Evolutionary conservation across 2,329 filamentous ascomycete genomes (phyloP), one percentile per base, ranked within the genome.

Genomic region (Coniochaeta hoffmannii): DNA sequence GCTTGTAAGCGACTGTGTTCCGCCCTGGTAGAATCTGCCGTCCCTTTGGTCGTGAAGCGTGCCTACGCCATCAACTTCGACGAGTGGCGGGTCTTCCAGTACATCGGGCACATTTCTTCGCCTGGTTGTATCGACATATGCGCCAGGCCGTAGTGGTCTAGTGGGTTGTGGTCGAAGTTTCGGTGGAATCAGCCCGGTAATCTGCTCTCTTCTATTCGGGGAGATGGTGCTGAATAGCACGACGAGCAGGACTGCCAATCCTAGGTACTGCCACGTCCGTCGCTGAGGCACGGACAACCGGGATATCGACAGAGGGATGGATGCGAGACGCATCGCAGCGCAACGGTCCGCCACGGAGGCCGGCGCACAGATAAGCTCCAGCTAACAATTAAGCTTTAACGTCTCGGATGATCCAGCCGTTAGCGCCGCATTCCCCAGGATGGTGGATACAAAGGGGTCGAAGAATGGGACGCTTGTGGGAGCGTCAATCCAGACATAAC

Each of bases 21-120:
- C 52, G 14, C 35, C 52, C 24, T 22, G 19, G 19, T 54, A 46
- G 36, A 54, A 54, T n/a, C 10, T 54, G 10, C 32, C 52, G 24
- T 44, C 35, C 34, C 52, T 44, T 34, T 51, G 15, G 19, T 51
- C 49, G 30, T 51, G 49, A 15, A 51, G 49, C 11, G 49, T 51
- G 3, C 28, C 28, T 1, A 51, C 31, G 2, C 28, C 49, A 34
- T 51, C 49, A 22, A n/a, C 49, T 24, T 51, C 49, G 28, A 51
- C n/a, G 19, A 51, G 11, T 3, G 26, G n/a, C 8, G 26, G 28
- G 28, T 51, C 49, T 7, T 51, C 28, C n/a, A 15, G 12, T 3
- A 28, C 22, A 15, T 51, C 49, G n/a, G 49, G 49, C 3, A 51
- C 49, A 7, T 3, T 30, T 17, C 46, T 30, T 34, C 32, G 49